These are phyloP conservation scores for Laburnicola sp. DNA, from an alignment of 2,329 filamentous ascomycete genomes.

Conservation along the genomic window DNA sequence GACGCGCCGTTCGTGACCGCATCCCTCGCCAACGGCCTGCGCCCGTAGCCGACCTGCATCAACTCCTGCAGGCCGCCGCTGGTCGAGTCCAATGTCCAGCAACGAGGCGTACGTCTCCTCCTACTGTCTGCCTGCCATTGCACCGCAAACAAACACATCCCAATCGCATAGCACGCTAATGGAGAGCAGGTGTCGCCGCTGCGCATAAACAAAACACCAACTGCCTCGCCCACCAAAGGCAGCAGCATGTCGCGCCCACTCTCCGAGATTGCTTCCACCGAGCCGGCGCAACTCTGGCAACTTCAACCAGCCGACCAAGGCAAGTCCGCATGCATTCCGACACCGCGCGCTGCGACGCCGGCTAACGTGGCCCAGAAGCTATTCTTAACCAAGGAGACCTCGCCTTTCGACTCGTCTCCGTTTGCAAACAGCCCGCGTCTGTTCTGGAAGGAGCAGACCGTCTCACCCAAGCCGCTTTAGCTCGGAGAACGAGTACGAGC, in stretches of 20 bases:
- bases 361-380: conserved; percentile 60
- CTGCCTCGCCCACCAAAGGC: conserved; percentile 67
- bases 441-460: conserved; percentile 82
- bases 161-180: conserved; percentile 11
- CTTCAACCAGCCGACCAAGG: conserved; percentile 76
- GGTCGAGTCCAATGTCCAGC: conserved; percentile 41
- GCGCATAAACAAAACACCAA: conserved; percentile 72
- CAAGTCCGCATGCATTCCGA: conserved; percentile 45
- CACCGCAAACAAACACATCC: background rate
- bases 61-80: conserved; percentile 18
- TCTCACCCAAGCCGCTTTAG: conserved; percentile 63
- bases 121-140: background rate
- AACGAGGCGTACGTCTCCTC: conserved; percentile 43
- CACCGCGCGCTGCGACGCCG: conserved; percentile 6
- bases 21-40: conserved; percentile 28
- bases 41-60: conserved; percentile 27
- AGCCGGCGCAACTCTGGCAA: conserved; percentile 90
- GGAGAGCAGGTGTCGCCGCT: conserved; percentile 70
- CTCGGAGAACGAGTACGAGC: conserved; percentile 67
- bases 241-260: conserved; percentile 69
- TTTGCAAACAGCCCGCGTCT: conserved; percentile 74
- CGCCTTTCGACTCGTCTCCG: conserved; percentile 84
- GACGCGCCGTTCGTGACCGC: conserved; percentile 38
- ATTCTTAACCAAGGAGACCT: conserved; percentile 71
- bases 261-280: conserved; percentile 84